phyloP scores from a whole-genome alignment of 192 early-diverging fungal species.

The Coemansia sp. region DNA sequence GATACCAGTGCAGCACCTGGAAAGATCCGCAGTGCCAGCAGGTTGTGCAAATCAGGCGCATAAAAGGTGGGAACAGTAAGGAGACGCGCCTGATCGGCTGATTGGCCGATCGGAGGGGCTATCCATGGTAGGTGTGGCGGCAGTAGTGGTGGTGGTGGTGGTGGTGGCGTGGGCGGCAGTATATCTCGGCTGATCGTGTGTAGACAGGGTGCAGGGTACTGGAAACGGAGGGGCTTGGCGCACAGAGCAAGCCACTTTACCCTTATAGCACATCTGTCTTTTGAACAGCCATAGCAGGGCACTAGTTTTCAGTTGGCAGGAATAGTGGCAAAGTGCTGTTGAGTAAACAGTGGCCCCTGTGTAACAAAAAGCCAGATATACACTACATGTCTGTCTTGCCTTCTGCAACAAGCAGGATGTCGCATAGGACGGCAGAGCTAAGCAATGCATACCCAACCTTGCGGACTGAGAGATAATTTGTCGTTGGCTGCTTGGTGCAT shows the following conservation, averaged over 20 bases:
- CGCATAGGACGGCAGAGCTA: too few species aligned
- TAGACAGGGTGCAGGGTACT: neutral
- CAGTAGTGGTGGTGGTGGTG: neutral
- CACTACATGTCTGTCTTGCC: neutral
- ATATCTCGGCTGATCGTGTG: neutral
- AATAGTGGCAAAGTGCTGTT: neutral
- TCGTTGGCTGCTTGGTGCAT: neutral
- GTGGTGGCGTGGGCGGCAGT: neutral
- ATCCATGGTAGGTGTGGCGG: neutral
- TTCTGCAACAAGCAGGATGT: too few species aligned
- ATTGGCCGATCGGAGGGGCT: neutral
- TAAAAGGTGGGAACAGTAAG: neutral
- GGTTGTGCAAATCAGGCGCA: neutral
- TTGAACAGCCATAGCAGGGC: neutral
- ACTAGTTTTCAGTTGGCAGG: neutral
- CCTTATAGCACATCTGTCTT: neutral
- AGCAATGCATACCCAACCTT: neutral
- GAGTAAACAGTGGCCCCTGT: neutral
- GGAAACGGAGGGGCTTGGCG: neutral
- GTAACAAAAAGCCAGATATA: neutral
- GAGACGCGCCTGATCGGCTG: neutral
- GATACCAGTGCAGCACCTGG: neutral
- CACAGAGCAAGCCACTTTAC: neutral
- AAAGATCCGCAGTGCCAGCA: neutral
- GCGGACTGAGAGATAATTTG: neutral